Base-by-base conservation (phyloP, 768 basidiomycete species). In the Zangia roseola region DNA sequence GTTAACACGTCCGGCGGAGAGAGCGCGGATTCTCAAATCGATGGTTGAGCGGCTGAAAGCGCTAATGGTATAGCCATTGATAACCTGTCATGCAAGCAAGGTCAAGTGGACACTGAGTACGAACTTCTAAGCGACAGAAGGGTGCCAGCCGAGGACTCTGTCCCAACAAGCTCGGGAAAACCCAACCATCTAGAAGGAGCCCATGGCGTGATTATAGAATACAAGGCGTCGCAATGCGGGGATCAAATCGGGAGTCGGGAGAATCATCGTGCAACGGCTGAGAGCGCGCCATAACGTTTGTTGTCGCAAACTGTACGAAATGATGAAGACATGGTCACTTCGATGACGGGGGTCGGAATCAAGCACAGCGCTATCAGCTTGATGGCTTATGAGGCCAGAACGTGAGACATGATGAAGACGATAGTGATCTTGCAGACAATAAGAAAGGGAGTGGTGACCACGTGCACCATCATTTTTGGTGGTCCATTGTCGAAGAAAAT, bases 221-320 rank as follows among this genome's bases (percentile, higher is more conserved):
- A 65, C 54, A 63, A 68, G 25, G 57, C 14, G 40, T 58, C 45
- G 19, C 60, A 37, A 57, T 49, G 37, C 45, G 37, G 31, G 31
- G 31, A 31, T 16, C 31, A 16, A 31, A 34, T 39, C 28, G 17
- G 24, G 19, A 3, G 26, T 36, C 31, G 25, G 35, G 41, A 19
- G 7, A 31, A 31, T 16, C 31, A 16, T 45, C 35, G 36, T 20
- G 21, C 40, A 25, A 6, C 16, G 16, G 9, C 16, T n/a, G 28
- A 10, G 43, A 40, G 42, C 3, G 31, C 19, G 23, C 34, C n/a
- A 0, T 25, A 42, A 50, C 37, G 31, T 47, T 19, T 28, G 14
- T 19, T 19, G 19, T 46, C 13, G 19, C 23, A 19, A n/a, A 20
- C 10, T 25, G 21, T 31, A 10, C 7, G 14, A 26, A 26, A 16